Percentiles rank a stretch among this genome's conserved stretches.
Conservation (phyloP, 352 stramenopile genomes). For the Phytopythium mirpurense region DNA sequence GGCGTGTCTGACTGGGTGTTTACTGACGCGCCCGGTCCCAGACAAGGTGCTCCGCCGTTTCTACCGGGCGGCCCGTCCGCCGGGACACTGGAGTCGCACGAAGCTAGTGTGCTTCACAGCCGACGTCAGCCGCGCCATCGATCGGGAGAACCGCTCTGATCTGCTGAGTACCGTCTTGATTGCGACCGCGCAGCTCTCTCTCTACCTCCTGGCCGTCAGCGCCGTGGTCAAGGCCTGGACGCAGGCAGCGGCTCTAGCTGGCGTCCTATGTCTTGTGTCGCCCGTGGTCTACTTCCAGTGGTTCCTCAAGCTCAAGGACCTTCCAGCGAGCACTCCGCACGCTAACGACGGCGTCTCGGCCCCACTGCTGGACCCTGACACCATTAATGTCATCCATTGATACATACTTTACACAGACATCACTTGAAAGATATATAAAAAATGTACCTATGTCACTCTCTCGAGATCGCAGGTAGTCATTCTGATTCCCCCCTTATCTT, state of each 20-base stretch:
- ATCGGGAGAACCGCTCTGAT: constrained; percentile 33
- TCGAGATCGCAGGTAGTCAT: neutral
- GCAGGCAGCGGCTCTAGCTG: constrained; percentile 23
- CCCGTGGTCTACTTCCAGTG: constrained; percentile 32
- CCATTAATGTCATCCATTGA: too few relatives aligned
- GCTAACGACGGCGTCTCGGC: neutral
- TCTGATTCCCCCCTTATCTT: neutral
- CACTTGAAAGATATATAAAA: too few relatives aligned
- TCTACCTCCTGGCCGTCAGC: constrained; percentile 45
- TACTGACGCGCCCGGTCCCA: constrained; percentile 34
- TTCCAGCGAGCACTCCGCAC: neutral
- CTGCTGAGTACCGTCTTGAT: constrained; percentile 39
- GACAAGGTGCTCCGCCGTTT: constrained; percentile 54
- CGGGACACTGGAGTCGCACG: constrained; percentile 36
- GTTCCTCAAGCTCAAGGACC: constrained; percentile 1
- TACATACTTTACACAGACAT: too few relatives aligned
- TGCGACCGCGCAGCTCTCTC: constrained; percentile 27
- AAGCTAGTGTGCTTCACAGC: constrained; percentile 36
- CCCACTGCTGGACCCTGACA: neutral
- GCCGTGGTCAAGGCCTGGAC: constrained; percentile 38
- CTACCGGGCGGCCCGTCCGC: constrained; percentile 58
- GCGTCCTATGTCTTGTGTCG: constrained; percentile 18
- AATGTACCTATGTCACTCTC: constrained; percentile 3
- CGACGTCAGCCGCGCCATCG: constrained; percentile 20
- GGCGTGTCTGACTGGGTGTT: constrained; percentile 24